These are phyloP conservation scores for Zizania latifolia DNA, from an alignment of 176 grass and related monocot species.

Conservation along the genomic window DNA sequence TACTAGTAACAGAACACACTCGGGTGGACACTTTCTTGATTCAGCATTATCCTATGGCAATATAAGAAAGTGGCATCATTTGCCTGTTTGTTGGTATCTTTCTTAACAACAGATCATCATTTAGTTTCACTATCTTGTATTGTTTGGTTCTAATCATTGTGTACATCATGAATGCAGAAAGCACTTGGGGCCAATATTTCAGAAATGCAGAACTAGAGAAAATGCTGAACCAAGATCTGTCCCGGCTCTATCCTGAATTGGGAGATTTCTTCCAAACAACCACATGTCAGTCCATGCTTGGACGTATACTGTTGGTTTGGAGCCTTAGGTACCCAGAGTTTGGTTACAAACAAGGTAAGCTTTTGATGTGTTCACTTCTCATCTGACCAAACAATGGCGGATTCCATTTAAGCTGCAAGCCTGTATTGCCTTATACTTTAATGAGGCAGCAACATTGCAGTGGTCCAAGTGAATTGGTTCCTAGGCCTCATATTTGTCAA, in stretches of 20 bases:
- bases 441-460: not conserved
- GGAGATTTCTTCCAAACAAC: constrained; percentile 78
- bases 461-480: constrained; percentile 1
- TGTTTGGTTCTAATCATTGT: not conserved
- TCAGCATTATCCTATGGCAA: not conserved
- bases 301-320: constrained; percentile 82
- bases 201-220: constrained; percentile 89
- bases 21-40: not conserved
- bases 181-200: constrained; percentile 96
- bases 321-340: constrained; percentile 91
- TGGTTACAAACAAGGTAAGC: constrained; percentile 88
- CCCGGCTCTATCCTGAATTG: constrained; percentile 78
- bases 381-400: not conserved
- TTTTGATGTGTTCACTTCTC: not conserved
- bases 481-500: not conserved
- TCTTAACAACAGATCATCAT: not conserved
- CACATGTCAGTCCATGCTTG: constrained; percentile 76
- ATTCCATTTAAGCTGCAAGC: not conserved
- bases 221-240: constrained; percentile 91
- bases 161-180: constrained; percentile 50
- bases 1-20: not conserved
- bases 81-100: not conserved
- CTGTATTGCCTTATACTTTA: not conserved
- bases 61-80: not conserved
- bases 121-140: not conserved